Evolutionary conservation across 768 basidiomycete genomes (phyloP).

Genomic region (Pisolithus marmoratus): DNA sequence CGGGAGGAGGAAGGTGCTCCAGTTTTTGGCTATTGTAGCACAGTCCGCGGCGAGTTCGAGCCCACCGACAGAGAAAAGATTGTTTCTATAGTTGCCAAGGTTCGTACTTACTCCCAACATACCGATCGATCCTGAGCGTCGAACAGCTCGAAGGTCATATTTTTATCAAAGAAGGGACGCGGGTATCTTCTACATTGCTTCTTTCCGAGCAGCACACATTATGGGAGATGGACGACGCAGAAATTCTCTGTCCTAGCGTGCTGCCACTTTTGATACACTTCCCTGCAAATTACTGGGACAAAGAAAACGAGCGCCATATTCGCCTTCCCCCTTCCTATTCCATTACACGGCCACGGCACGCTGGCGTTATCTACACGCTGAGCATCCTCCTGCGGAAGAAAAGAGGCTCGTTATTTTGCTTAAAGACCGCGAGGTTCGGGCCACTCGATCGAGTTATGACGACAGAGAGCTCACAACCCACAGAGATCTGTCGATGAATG

Average conservation of each 20-base stretch:
- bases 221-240: constrained; percentile 14
- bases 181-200: constrained; percentile 8
- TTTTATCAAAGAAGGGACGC: constrained; percentile 10
- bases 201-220: constrained; percentile 20
- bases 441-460: background rate
- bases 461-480: background rate
- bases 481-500: constrained; percentile 17
- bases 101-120: constrained; percentile 5
- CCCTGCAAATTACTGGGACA: constrained; percentile 22
- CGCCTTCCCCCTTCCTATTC: constrained; percentile 29
- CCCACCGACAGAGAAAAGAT: constrained; percentile 20
- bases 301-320: constrained; percentile 9
- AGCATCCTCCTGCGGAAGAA: constrained; percentile 19
- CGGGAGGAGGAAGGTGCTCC: constrained; percentile 26
- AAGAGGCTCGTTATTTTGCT: constrained; percentile 14
- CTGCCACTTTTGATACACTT: constrained; percentile 26
- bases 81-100: constrained; percentile 23
- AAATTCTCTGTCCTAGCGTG: constrained; percentile 20
- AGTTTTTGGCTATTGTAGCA: constrained; percentile 25
- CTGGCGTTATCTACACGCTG: constrained; percentile 21
- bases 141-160: constrained; percentile 21
- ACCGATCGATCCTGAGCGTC: background rate
- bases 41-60: constrained; percentile 24
- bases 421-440: constrained; percentile 14
- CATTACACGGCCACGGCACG: constrained; percentile 18